Evolutionary conservation across 352 stramenopile genomes (phyloP).

Genomic region (Globisporangium sylvaticum): DNA sequence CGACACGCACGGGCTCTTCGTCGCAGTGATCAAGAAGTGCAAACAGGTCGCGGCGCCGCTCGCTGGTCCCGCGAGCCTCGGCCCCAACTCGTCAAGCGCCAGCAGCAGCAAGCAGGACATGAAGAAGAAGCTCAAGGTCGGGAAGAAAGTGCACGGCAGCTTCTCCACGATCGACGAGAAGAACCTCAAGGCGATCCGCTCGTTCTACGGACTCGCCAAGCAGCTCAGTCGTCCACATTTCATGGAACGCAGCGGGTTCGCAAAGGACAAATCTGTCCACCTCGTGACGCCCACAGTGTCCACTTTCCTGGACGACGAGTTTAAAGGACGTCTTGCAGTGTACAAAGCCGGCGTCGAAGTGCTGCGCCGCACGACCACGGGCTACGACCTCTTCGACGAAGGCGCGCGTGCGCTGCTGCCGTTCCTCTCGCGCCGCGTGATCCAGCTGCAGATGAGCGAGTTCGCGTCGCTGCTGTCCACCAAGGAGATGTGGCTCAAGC

Average conservation of each 20-base stretch:
- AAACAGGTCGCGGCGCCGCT: conserved; percentile 20
- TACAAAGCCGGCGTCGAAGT: conserved; percentile 65
- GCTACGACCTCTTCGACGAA: conserved; percentile 61
- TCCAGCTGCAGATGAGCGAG: conserved; percentile 58
- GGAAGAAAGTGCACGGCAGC: conserved; percentile 58
- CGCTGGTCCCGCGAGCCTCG: conserved; percentile 26
- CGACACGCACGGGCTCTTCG: conserved; percentile 97
- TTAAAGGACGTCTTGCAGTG: conserved; percentile 45
- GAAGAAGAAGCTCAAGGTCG: conserved; percentile 53
- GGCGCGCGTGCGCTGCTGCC: conserved; percentile 56
- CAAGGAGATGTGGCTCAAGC: conserved; percentile 76
- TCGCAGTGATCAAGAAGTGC: conserved; percentile 92
- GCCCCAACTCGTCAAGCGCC: background rate
- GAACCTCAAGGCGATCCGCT: conserved; percentile 30
- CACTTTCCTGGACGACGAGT: conserved; percentile 30
- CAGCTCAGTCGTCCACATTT: conserved; percentile 26
- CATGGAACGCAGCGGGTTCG: conserved; percentile 62
- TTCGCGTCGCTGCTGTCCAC: conserved; percentile 58
- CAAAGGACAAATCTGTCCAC: conserved; percentile 66
- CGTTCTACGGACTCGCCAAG: conserved; percentile 41
- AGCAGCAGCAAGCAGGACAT: conserved; percentile 19
- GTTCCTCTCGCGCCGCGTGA: conserved; percentile 40
- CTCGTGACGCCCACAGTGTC: conserved; percentile 55
- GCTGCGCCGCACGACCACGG: conserved; percentile 25
- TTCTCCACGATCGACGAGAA: conserved; percentile 44